Base-by-base conservation (phyloP, 371 early-diverging fungal species). In the Apophysomyces sp. region DNA sequence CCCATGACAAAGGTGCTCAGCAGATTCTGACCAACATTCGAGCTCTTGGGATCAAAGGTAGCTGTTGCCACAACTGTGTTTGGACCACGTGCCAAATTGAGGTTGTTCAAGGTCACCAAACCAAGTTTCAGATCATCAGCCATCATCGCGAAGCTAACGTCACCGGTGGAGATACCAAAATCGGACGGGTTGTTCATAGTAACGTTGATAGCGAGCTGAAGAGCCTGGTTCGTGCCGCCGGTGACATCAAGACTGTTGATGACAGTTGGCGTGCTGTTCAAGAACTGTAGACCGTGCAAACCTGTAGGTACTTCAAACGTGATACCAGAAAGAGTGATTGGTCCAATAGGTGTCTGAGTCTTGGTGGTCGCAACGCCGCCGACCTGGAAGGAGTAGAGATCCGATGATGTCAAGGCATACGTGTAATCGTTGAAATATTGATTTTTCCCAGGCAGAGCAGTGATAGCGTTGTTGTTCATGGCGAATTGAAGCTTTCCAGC, bases 151-250 rank as follows among this genome's bases (percentile, higher is more conserved):
- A 84, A 73, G 34, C 54, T 58, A 21, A 84, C 75, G 57, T 86
- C 72, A 55, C 83, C 82, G 52, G 80, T 76, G 27, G 75, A 44
- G 59, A 88, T 88, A 8, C 76, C 68, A 37, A 86, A 77, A 55
- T 68, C 72, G 13, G 82, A 77, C 16, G 86, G 88, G 63, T 86
- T 88, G 59, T 40, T 57, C 77, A 88, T 79, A 56, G 83, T 70
- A 44, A 79, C 72, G 57, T 72, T 71, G 52, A 86, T 78, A 27
- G 77, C 68, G 54, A 88, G 69, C 32, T 75, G 65, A 37, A 88
- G 70, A 49, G 73, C 66, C 0, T 73, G 65, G 24, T 72, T 27
- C 2, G 74, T 62, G 39, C 88, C 88, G 52, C 84, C 86, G n/a
- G 69, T 74, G 39, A 88, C 84, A 51, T 81, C 81, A 58, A 88